These are phyloP conservation scores for Neurospora sp. DNA, from an alignment of 495 filamentous ascomycete species.

Conservation along the genomic window DNA sequence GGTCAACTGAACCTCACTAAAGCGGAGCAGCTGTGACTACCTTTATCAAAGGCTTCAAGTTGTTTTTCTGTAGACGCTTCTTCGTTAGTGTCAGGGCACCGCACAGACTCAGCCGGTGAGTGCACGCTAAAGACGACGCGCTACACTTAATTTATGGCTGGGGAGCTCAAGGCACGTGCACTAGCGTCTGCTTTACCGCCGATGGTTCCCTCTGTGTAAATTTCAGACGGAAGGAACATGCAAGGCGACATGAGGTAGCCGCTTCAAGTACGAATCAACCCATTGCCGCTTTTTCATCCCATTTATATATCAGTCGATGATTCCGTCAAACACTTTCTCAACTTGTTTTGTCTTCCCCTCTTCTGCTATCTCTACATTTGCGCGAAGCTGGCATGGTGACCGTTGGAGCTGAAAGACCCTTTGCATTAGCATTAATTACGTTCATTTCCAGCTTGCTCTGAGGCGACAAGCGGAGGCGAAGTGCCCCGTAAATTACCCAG, in stretches of 20 bases:
- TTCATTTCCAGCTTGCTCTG: not conserved
- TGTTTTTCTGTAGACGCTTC: not conserved
- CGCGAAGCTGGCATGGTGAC: not conserved
- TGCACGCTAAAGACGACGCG: not conserved
- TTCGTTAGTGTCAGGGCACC: not conserved
- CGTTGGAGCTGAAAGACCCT: not conserved
- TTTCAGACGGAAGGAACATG: not conserved
- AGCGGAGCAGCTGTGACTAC: not conserved
- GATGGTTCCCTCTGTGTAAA: not conserved
- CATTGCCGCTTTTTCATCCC: not conserved
- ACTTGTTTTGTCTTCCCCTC: not conserved
- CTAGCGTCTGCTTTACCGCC: not conserved
- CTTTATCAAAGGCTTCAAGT: not conserved
- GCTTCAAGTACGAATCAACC: not conserved
- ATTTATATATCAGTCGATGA: not conserved
- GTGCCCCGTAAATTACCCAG: not conserved
- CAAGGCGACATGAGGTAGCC: not conserved
- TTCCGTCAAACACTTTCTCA: not conserved
- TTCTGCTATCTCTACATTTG: not conserved
- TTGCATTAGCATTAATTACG: not conserved
- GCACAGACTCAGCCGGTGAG: not conserved
- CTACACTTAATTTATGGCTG: not conserved
- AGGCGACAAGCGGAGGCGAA: not conserved
- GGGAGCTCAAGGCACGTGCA: not conserved
- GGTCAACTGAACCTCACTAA: not conserved